These are phyloP conservation scores for Candida quercuum DNA, from an alignment of 805 yeast species.

Conservation along the genomic window DNA sequence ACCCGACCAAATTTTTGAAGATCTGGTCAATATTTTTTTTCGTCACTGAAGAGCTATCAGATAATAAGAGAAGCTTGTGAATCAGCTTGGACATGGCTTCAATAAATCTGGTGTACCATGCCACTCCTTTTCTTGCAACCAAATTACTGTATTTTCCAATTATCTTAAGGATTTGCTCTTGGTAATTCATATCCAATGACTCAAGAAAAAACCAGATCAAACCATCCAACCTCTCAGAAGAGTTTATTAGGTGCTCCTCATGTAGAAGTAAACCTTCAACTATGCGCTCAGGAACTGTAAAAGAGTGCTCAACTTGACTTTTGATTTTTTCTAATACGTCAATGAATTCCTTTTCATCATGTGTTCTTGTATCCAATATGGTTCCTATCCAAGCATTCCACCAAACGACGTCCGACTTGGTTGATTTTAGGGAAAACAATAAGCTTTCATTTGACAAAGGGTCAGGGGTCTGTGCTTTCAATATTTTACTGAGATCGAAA, in stretches of 20 bases:
- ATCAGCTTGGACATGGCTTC: constrained; percentile 2
- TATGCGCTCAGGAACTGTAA: constrained; percentile 7
- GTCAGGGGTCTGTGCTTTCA: constrained; percentile 9
- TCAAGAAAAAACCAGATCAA: constrained; percentile 10
- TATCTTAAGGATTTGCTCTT: constrained; percentile 3
- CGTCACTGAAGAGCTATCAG: not conserved
- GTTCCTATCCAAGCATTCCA: too few relatives aligned
- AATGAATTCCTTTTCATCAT: too few relatives aligned
- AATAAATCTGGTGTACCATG: constrained; percentile 10
- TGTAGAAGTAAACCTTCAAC: constrained; percentile 5
- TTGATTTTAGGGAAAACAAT: constrained; percentile 4
- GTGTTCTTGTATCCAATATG: too few relatives aligned
- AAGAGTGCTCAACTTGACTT: too few relatives aligned
- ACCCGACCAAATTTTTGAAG: constrained; percentile 1
- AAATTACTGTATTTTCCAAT: constrained; percentile 3
- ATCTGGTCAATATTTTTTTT: constrained; percentile 1
- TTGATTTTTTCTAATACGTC: too few relatives aligned
- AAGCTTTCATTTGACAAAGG: constrained; percentile 5
- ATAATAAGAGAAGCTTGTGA: not conserved
- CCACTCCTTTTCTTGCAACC: not conserved
- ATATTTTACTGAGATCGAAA: constrained; percentile 5
- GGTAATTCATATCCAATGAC: not conserved
- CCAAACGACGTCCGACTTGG: not conserved
- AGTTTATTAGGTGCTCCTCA: constrained; percentile 1
- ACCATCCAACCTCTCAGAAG: too few relatives aligned